A percentile compares a stretch with the other conserved stretches of the same genome.
Conservation (phyloP, 345 rosid genomes). For the Xanthoceras sorbifolium region DNA sequence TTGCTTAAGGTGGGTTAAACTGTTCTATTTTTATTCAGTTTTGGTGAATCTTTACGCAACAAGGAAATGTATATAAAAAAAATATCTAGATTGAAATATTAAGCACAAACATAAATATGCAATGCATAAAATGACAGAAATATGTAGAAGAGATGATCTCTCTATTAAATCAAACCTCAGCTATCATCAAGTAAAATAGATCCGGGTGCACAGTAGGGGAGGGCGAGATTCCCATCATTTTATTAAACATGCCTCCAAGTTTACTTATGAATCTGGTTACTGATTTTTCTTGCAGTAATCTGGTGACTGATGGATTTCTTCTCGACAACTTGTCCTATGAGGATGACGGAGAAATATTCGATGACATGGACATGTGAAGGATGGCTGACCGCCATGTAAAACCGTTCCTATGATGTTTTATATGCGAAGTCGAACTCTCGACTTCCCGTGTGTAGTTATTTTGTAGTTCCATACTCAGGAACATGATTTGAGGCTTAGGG, state of each 20-base stretch:
- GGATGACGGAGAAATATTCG: conserved; percentile 77
- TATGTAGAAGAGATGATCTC: not conserved
- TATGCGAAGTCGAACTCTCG: conserved; percentile 27
- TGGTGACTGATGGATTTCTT: conserved; percentile 66
- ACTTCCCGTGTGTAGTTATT: not conserved
- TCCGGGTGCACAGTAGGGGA: not conserved
- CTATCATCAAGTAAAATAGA: not conserved
- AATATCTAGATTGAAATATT: not conserved
- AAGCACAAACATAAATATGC: not conserved
- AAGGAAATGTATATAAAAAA: not conserved
- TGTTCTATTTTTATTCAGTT: not conserved
- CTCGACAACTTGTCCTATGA: conserved; percentile 36
- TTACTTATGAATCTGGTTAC: not conserved
- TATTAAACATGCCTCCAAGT: not conserved
- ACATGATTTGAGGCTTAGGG: conserved; percentile 19
- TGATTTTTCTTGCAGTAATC: conserved; percentile 60
- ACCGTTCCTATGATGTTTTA: conserved; percentile 17
- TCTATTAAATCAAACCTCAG: not conserved
- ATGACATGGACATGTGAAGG: conserved; percentile 85
- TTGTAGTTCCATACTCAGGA: conserved; percentile 2
- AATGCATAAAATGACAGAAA: not conserved
- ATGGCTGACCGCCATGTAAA: not conserved
- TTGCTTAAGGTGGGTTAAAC: conserved; percentile 66
- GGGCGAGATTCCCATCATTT: not conserved
- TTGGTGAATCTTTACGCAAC: not conserved